Base-by-base conservation (phyloP, 2,329 filamentous ascomycete species). In the Monosporascus sp. region DNA sequence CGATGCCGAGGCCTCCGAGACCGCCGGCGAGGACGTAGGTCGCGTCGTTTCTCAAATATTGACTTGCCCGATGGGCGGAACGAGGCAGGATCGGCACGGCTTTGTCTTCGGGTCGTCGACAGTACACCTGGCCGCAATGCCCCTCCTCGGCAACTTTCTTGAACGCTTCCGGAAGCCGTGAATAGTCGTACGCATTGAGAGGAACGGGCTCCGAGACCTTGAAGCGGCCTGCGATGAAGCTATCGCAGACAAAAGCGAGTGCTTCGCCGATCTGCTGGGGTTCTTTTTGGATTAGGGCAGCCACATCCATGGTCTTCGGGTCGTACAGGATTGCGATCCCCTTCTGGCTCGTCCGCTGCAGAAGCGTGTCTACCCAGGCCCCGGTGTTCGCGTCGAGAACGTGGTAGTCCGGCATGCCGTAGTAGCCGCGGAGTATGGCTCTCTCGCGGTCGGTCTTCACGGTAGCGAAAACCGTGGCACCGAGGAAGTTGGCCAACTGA, bases 1-100 rank as follows among this genome's bases (percentile, higher is more conserved):
- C 77, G 36, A 74, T 72, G 1, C 82, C 82, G 0, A 86, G 70
- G 11, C 82, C 82, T 17, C 81, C 80, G 0, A 83, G 71, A 1
- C 83, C 83, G 8, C 83, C 83, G 4, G 75, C 73, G 3, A 86
- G 65, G 2, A 85, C 60, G 52, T 85, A 86, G 1, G 79, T 77
- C 0, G 67, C 71, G 7, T 72, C 63, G 1, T 20, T 20, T 11
- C 35, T 47, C n/a, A 64, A 31, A 18, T 35, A 48, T 17, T 49
- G 9, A 17, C 49, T 52, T 5, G 50, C 54, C 18, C 50, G 50
- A 36, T 50, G 51, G 22, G 22, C 38, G n/a, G 50, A 44, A 27
- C 27, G 50, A 24, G 57, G 50, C 5, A 59, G 38, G 27, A 58
- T 57, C 11, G 52, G 55, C 18, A 60, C 48, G 24, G 49, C 50